Conservation (phyloP, 2,329 filamentous ascomycete species). For the Penicillium sp. region DNA sequence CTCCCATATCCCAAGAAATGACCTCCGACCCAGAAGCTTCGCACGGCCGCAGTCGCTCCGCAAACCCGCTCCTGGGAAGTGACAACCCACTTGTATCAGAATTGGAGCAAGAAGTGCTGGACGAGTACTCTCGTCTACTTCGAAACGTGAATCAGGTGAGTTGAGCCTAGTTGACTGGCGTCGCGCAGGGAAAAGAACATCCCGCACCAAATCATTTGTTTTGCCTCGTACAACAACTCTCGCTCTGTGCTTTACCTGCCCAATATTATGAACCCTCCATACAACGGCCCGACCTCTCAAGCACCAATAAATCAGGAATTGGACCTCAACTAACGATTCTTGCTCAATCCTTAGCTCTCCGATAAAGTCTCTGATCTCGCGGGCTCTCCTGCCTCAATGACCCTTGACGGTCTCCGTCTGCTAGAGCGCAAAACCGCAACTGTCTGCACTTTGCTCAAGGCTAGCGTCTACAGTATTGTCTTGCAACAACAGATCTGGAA, state of each 20-base stretch:
- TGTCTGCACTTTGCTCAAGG: slow-evolving; percentile 94
- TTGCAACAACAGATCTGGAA: slow-evolving; percentile 93
- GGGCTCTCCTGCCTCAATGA: slow-evolving; percentile 71
- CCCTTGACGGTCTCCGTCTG: slow-evolving; percentile 74
- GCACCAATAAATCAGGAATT: not conserved
- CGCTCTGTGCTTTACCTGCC: not conserved
- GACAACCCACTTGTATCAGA: slow-evolving; percentile 58
- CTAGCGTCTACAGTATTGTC: slow-evolving; percentile 97
- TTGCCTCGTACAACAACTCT: not conserved
- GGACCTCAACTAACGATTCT: not conserved
- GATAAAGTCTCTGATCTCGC: slow-evolving; percentile 54
- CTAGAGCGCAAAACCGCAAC: slow-evolving; percentile 92
- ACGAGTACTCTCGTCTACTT: slow-evolving; percentile 85
- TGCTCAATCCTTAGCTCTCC: slow-evolving; percentile 28
- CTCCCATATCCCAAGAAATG: slow-evolving; percentile 14
- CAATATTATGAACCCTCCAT: not conserved
- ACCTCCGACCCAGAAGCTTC: slow-evolving; percentile 17
- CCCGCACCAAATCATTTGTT: not conserved
- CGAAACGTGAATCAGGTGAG: slow-evolving; percentile 86
- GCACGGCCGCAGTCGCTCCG: slow-evolving; percentile 17
- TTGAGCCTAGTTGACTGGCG: not conserved
- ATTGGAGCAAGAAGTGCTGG: slow-evolving; percentile 88
- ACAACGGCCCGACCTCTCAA: not conserved
- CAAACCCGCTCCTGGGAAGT: slow-evolving; percentile 40
- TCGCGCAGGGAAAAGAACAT: not conserved